Evolutionary conservation across 2,329 filamentous ascomycete genomes (phyloP).

Genomic region (Sporothrix protearum): DNA sequence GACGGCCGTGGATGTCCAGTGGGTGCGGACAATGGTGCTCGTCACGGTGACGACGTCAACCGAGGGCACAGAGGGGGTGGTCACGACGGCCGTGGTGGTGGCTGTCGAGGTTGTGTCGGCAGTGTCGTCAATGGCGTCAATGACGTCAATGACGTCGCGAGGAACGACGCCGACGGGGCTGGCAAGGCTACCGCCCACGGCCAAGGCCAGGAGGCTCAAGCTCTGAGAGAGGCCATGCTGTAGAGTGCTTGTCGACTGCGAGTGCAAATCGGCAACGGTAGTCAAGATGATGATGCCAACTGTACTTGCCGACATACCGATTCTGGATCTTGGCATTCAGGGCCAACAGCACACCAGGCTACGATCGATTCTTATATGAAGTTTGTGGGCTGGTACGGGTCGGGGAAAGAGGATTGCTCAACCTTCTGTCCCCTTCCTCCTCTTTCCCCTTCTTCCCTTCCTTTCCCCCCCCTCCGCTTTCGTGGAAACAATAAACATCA

Average conservation of each 20-base stretch:
- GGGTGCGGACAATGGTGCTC: constrained; percentile 26
- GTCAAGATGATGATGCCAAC: background rate
- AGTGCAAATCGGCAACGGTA: too few species aligned
- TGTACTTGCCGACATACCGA: background rate
- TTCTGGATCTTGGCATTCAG: background rate
- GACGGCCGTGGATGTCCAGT: constrained; percentile 22
- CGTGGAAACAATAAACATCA: background rate
- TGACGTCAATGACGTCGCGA: background rate
- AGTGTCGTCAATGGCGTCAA: background rate
- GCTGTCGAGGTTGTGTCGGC: background rate
- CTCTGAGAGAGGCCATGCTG: background rate
- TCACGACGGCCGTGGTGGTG: background rate
- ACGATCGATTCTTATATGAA: background rate
- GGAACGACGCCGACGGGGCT: background rate
- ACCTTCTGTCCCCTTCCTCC: background rate
- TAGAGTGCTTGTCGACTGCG: background rate
- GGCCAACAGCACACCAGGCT: background rate
- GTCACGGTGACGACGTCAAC: constrained; percentile 21
- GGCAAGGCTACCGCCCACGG: background rate
- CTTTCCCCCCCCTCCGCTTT: background rate
- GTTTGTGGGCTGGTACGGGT: background rate
- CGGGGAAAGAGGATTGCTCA: background rate
- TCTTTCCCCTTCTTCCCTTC: background rate
- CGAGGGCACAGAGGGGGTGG: background rate
- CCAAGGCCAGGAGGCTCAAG: constrained; percentile 17